Percentiles rank a stretch among this genome's conserved stretches.
These are phyloP conservation scores for Triadica sebifera DNA, from an alignment of 345 rosid species.

Conservation along the genomic window DNA sequence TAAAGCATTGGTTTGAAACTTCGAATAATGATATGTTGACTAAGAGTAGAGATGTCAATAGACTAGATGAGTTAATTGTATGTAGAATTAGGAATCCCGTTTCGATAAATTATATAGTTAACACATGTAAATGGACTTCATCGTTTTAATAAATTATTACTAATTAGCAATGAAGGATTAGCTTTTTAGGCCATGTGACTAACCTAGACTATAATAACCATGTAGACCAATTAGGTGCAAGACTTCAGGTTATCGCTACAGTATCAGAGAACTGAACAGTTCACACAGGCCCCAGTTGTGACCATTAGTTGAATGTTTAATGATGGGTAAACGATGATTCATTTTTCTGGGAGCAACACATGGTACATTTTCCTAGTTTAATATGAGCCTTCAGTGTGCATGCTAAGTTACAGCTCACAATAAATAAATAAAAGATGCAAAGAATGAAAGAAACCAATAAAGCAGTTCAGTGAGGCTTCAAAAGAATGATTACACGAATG, in stretches of 20 bases:
- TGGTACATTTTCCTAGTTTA: neutral
- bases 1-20: no score
- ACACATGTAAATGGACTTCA: no score
- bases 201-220: no score
- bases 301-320: neutral
- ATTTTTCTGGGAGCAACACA: neutral
- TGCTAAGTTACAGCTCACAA: neutral
- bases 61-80: no score
- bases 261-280: neutral
- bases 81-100: no score
- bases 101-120: no score
- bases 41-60: no score
- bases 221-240: no score
- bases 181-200: no score
- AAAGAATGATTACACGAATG: conserved; percentile 67
- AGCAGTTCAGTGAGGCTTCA: conserved; percentile 54
- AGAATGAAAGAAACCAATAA: neutral
- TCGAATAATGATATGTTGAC: no score
- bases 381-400: neutral
- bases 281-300: neutral
- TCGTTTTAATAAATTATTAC: no score
- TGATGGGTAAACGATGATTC: neutral
- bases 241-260: neutral
- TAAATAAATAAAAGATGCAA: neutral
- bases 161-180: no score